Percentiles rank a stretch among this genome's conserved stretches.
phyloP scores from a whole-genome alignment of 805 yeast genomes.

The Metschnikowia bowlesiae region DNA sequence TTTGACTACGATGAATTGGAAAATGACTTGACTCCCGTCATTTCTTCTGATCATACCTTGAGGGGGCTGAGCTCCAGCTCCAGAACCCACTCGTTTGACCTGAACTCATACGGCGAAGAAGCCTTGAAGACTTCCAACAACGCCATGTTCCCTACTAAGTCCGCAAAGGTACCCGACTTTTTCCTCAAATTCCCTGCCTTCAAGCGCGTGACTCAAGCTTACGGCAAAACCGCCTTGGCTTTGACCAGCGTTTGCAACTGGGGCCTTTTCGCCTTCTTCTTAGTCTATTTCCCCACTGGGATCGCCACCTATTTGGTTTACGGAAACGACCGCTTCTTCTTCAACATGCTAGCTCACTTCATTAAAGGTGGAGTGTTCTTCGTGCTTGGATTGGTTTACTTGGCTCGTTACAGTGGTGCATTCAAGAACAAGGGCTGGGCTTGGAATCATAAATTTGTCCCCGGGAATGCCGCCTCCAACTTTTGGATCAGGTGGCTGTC shows the following conservation, averaged over 20 bases:
- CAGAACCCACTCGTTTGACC: slow-evolving; percentile 21
- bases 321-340: slow-evolving; percentile 65
- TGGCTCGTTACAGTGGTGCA: slow-evolving; percentile 85
- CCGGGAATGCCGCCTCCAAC: slow-evolving; percentile 21
- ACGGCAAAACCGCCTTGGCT: slow-evolving; percentile 20
- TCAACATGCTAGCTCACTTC: slow-evolving; percentile 87
- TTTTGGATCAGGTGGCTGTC: slow-evolving; percentile 39
- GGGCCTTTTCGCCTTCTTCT: slow-evolving; percentile 58
- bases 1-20: slow-evolving; percentile 14
- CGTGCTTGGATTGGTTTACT: slow-evolving; percentile 67
- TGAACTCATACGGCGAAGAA: slow-evolving; percentile 17
- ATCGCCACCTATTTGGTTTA: slow-evolving; percentile 63
- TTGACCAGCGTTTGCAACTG: slow-evolving; percentile 43
- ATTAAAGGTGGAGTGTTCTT: slow-evolving; percentile 93
- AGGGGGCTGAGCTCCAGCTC: slow-evolving; percentile 12
- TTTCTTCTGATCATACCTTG: slow-evolving; percentile 13
- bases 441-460: slow-evolving; percentile 57
- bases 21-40: slow-evolving; percentile 13
- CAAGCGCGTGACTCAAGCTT: slow-evolving; percentile 7
- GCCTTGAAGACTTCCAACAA: slow-evolving; percentile 24
- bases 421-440: slow-evolving; percentile 78
- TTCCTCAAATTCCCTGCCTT: slow-evolving; percentile 13
- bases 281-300: slow-evolving; percentile 55
- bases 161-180: slow-evolving; percentile 8
- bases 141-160: slow-evolving; percentile 13